Conservation (phyloP, 2,329 filamentous ascomycete species). For the Nothophaeocryptopus gaeumannii region DNA sequence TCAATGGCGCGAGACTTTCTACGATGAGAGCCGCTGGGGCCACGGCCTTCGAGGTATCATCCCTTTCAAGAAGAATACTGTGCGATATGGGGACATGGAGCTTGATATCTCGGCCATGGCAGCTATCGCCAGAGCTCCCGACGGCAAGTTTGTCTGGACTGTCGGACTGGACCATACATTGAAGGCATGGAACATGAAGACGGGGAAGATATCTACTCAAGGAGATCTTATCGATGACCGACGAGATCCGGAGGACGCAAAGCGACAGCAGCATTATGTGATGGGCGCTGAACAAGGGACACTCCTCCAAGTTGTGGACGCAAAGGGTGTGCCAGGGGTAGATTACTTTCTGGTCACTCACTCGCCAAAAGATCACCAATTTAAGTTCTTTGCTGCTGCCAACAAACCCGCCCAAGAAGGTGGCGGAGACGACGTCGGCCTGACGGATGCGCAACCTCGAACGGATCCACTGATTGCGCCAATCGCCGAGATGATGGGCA, state of each 20-base stretch:
- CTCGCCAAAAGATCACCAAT: constrained; percentile 83
- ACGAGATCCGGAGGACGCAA: constrained; percentile 39
- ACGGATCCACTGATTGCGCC: constrained; percentile 60
- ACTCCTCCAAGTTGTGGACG: constrained; percentile 65
- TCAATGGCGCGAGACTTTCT: constrained; percentile 68
- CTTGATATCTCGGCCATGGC: constrained; percentile 67
- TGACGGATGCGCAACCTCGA: constrained; percentile 54
- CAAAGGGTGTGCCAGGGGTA: constrained; percentile 15
- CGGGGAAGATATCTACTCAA: constrained; percentile 71
- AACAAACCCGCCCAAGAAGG: constrained; percentile 11
- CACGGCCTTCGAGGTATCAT: constrained; percentile 62
- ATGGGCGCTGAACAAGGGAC: constrained; percentile 77
- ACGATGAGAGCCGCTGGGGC: constrained; percentile 68
- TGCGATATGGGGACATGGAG: constrained; percentile 62
- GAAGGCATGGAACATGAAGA: constrained; percentile 84
- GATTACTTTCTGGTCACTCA: constrained; percentile 72
- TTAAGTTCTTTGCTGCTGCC: constrained; percentile 86
- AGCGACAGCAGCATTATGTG: constrained; percentile 60
- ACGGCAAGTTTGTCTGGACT: constrained; percentile 63
- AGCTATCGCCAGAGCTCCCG: constrained; percentile 52
- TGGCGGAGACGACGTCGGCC: constrained; percentile 8
- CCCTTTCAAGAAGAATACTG: constrained; percentile 62
- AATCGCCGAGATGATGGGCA: constrained; percentile 49
- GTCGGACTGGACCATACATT: constrained; percentile 86
- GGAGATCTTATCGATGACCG: constrained; percentile 71